These are phyloP conservation scores for Stagonosporopsis cucurbitacearum DNA, from an alignment of 2,329 filamentous ascomycete species.

Conservation along the genomic window DNA sequence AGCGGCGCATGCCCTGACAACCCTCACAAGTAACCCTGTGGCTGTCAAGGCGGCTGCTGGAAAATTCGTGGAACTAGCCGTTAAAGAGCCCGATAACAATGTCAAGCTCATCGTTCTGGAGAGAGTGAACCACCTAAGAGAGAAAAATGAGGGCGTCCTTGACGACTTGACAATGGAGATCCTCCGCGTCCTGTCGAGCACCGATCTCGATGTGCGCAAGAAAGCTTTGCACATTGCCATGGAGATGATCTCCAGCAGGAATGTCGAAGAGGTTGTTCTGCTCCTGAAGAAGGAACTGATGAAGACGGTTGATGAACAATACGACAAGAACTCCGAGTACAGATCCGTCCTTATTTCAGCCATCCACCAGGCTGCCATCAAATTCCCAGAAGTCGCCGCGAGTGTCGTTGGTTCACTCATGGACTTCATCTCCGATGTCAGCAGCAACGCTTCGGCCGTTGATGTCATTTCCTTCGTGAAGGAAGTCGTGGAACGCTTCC, in stretches of 20 bases:
- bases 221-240: constrained; percentile 90
- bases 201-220: constrained; percentile 92
- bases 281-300: constrained; percentile 96
- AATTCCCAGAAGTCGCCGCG: constrained; percentile 96
- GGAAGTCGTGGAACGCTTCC: constrained; percentile 98
- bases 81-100: constrained; percentile 98
- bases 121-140: constrained; percentile 84
- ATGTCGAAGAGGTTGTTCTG: constrained; percentile 95
- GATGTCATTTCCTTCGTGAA: constrained; percentile 99
- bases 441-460: constrained; percentile 94
- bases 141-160: constrained; percentile 87
- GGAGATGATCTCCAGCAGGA: constrained; percentile 99
- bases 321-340: constrained; percentile 73
- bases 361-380: constrained; percentile 98
- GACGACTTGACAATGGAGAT: constrained; percentile 98
- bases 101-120: constrained; percentile 98
- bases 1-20: constrained; percentile 91
- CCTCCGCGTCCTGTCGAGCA: constrained; percentile 89
- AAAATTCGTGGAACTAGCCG: constrained; percentile 96
- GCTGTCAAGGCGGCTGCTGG: constrained; percentile 94
- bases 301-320: constrained; percentile 98
- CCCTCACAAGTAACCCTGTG: constrained; percentile 93
- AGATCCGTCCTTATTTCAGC: constrained; percentile 94
- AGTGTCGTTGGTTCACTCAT: constrained; percentile 96
- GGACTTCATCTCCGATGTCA: constrained; percentile 99